Conservation (phyloP, 495 filamentous ascomycete genomes). For the Aspergillus conjunctus region DNA sequence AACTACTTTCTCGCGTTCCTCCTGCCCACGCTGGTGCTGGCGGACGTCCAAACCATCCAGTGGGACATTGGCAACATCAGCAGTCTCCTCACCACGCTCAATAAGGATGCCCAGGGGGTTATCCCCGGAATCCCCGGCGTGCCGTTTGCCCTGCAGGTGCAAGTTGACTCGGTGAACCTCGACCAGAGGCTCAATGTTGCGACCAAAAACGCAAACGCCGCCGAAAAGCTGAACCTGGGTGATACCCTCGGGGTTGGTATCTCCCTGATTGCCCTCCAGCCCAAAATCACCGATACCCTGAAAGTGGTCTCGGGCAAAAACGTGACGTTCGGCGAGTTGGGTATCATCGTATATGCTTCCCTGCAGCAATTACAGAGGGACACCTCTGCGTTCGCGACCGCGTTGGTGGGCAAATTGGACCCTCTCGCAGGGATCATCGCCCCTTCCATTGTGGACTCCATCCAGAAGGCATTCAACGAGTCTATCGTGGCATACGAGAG, state of each 20-base stretch:
- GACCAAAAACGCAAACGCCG: neutral
- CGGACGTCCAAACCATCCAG: neutral
- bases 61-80: neutral
- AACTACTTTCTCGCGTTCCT: no score
- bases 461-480: neutral
- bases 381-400: neutral
- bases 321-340: neutral
- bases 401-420: neutral
- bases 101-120: neutral
- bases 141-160: neutral
- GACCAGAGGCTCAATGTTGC: neutral
- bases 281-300: neutral
- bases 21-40: neutral
- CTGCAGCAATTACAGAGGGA: neutral
- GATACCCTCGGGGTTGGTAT: neutral
- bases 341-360: neutral
- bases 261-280: neutral
- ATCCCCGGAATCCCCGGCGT: neutral
- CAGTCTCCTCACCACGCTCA: neutral
- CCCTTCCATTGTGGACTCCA: neutral
- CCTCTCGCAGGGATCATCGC: neutral
- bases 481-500: neutral
- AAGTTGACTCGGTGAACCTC: neutral
- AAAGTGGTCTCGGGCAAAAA: neutral
- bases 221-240: neutral